These are phyloP conservation scores for Cunninghamia lanceolata DNA, from an alignment of 75 land plant genomes.

Conservation along the genomic window DNA sequence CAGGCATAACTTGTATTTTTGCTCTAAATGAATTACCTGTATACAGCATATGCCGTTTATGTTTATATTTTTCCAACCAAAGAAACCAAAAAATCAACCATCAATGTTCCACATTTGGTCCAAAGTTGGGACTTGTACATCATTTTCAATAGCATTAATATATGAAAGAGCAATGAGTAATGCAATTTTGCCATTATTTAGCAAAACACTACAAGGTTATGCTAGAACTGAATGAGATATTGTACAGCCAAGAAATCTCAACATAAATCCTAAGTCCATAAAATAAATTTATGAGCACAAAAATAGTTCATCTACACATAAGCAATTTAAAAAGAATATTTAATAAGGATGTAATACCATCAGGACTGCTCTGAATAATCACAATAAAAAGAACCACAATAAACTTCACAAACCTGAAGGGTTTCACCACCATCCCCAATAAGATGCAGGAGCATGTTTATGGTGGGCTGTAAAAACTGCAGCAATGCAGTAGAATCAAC, in stretches of 20 bases:
- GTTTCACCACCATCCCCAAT: slow-evolving; percentile 99
- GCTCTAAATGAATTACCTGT: background rate
- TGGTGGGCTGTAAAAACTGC: slow-evolving; percentile 93
- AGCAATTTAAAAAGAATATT: background rate
- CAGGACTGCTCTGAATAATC: too few species aligned
- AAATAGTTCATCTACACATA: background rate
- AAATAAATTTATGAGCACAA: background rate
- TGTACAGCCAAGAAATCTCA: background rate
- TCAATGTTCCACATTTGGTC: background rate
- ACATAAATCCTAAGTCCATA: background rate
- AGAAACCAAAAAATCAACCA: background rate
- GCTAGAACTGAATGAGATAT: slow-evolving; percentile 2
- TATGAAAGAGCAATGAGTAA: background rate
- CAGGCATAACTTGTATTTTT: background rate
- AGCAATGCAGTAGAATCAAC: slow-evolving; percentile 91
- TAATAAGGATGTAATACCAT: background rate
- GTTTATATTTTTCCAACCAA: background rate
- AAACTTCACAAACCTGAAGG: slow-evolving; percentile 69
- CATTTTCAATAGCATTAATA: background rate
- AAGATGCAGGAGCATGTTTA: slow-evolving; percentile 97
- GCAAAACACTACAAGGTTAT: background rate
- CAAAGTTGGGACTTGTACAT: background rate
- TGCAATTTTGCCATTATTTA: background rate
- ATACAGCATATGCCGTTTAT: background rate
- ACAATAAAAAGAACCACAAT: background rate